Evolutionary conservation across 1,284 basidiomycete genomes (phyloP), one percentile per base, ranked within the genome.

Genomic region (Jaminaea rosea): DNA sequence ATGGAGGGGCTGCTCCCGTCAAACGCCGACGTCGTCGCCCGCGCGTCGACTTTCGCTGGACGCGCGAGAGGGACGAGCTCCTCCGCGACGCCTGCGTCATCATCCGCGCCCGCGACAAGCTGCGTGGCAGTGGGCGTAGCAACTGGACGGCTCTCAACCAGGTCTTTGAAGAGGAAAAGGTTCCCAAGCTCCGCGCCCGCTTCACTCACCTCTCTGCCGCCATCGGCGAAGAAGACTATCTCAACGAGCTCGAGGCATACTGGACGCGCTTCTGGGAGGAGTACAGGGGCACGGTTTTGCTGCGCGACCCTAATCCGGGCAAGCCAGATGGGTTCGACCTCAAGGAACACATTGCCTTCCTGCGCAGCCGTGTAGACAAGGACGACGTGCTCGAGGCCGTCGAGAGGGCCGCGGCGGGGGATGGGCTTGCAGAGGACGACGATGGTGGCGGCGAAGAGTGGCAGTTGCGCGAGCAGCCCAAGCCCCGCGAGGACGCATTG

Each of bases 321-420:
- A 42, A 42, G 39, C 19, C 39, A 6, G 39, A 42, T 21, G 49
- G 19, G 10, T 91, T 94, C 65, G 82, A 88, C 71, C 75, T 93
- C 10, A 76, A 81, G 23, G 78, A 79, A 15, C 89, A 92, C 62
- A 72, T 93, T 31, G 81, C 84, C 56, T 89, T 88, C 67, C 78
- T 94, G 47, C 80, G 91, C 32, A 79, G 79, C 11, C 79, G 86
- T 62, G 79, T 94, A 41, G 87, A 93, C 74, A 93, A 92, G 76
- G 83, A 82, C 67, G 82, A 56, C 11, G 53, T 67, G 13, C 48
- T 56, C 29, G 44, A 52, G 13, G 62, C 54, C 46, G 52, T 67
- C 10, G 51, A 55, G 27, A 58, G 45, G 44, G 47, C 55, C 10
- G 46, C 59, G 11, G 52, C 54, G 3, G 44, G 26, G n/a, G 19